phyloP scores from a whole-genome alignment of 2,329 filamentous ascomycete species.

The Biscogniauxia mediterranea region DNA sequence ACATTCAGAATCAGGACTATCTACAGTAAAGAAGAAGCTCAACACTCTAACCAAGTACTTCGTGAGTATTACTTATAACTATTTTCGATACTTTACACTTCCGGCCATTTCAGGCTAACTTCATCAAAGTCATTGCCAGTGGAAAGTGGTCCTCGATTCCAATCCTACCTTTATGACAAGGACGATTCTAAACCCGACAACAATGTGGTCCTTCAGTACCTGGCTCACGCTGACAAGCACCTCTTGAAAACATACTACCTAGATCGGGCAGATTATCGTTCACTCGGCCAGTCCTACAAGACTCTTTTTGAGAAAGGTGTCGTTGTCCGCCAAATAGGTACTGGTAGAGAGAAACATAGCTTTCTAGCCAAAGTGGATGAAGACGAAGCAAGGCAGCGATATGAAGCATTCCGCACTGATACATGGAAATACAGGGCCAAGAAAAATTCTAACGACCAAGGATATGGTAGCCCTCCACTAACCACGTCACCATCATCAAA shows the following conservation, averaged over 20 bases:
- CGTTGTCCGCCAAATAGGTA: slow-evolving; percentile 2
- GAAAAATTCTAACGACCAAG: background rate
- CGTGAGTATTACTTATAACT: slow-evolving; percentile 15
- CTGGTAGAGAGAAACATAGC: background rate
- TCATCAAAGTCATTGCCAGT: slow-evolving; percentile 2
- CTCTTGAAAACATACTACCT: slow-evolving; percentile 20
- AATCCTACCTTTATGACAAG: slow-evolving; percentile 23
- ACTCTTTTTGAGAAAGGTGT: slow-evolving; percentile 15
- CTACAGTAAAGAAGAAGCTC: slow-evolving; percentile 20
- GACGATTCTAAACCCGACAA: slow-evolving; percentile 9
- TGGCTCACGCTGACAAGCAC: slow-evolving; percentile 10
- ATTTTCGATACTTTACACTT: background rate
- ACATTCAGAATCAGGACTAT: slow-evolving; percentile 4
- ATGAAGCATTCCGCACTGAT: slow-evolving; percentile 4
- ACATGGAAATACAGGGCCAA: slow-evolving; percentile 9
- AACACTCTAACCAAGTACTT: slow-evolving; percentile 18
- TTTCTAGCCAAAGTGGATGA: slow-evolving; percentile 1
- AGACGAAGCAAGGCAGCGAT: background rate
- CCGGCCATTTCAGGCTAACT: slow-evolving; percentile 6
- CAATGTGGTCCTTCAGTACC: slow-evolving; percentile 16
- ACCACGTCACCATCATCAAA: background rate
- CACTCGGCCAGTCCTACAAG: slow-evolving; percentile 9
- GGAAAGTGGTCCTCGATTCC: slow-evolving; percentile 3
- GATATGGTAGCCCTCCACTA: background rate
- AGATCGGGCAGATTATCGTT: slow-evolving; percentile 16